Evolutionary conservation across 2,329 filamentous ascomycete species (phyloP), one percentile per base, ranked within the genome.

Genomic region (Penicillium sp.): DNA sequence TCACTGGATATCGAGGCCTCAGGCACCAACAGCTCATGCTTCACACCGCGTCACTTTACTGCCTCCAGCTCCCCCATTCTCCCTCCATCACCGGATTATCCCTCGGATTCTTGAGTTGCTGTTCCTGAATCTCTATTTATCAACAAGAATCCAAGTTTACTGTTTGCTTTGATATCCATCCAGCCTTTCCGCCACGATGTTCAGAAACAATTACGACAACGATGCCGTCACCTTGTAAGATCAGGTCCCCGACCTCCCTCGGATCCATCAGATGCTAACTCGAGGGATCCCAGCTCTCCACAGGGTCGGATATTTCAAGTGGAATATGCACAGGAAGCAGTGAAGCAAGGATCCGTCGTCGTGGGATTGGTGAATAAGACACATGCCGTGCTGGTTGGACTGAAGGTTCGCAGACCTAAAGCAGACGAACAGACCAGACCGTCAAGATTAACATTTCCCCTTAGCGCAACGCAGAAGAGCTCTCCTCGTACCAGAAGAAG

Each of bases 121-220:
- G 38, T 26, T 49, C 15, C 29, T 40, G 52, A 50, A 35, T 52
- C 38, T 19, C 49, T 46, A 32, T 52, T 52, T 52, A 45, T 48
- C 45, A 45, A 49, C 41, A 38, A 28, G 38, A 38, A 50, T 37
- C n/a, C 45, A 35, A 41, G 42, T 46, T 52, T 22, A 40, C 9
- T 37, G 24, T 41, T 47, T 45, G 45, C 48, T 12, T 33, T 29
- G n/a, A 40, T 38, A 48, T 43, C 51, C 45, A 45, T 49, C 49
- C 45, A 24, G 45, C 53, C 52, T 45, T 43, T 43, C 57, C 53
- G 56, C 59, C 79, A 83, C 67, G 67, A 97, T 98, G 93, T 98
- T 98, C 77, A 83, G 93, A 75, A 98, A 98, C 80, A 97, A 97
- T 76, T 98, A 98, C 80, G 93, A 98, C 78, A 98, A 98, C 83